A percentile compares a stretch with the other conserved stretches of the same genome.
These are phyloP conservation scores for Saturnispora silvae DNA, from an alignment of 805 yeast genomes.

Conservation along the genomic window DNA sequence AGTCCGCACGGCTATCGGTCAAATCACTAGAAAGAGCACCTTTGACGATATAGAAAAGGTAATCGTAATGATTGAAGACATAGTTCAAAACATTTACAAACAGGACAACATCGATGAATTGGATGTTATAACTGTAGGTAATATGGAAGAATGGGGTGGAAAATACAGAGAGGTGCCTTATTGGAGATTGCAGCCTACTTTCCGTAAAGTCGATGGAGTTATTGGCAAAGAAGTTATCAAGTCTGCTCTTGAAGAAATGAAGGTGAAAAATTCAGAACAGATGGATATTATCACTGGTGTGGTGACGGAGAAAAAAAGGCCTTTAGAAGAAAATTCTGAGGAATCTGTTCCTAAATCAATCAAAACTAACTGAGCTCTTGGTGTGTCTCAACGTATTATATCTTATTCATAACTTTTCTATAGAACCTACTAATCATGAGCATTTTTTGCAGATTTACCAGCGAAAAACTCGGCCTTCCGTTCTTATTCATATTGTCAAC, in stretches of 20 bases:
- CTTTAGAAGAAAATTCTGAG: background rate
- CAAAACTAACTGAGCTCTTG: slow-evolving; percentile 1
- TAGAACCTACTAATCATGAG: no score
- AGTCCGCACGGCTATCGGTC: slow-evolving; percentile 63
- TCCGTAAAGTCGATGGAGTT: slow-evolving; percentile 79
- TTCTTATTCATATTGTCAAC: background rate
- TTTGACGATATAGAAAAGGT: slow-evolving; percentile 40
- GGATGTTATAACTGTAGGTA: slow-evolving; percentile 49
- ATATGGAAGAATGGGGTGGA: slow-evolving; percentile 64
- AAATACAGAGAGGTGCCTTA: slow-evolving; percentile 72
- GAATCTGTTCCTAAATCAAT: slow-evolving; percentile 1
- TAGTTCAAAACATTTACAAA: slow-evolving; percentile 47
- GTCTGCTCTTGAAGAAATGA: slow-evolving; percentile 9
- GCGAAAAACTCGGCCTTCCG: background rate
- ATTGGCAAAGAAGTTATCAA: slow-evolving; percentile 33
- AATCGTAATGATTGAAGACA: slow-evolving; percentile 55
- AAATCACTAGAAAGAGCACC: slow-evolving; percentile 26
- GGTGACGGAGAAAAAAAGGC: slow-evolving; percentile 4
- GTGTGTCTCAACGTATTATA: no score
- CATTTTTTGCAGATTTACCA: no score
- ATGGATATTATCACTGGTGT: slow-evolving; percentile 8
- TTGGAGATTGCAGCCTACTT: slow-evolving; percentile 96
- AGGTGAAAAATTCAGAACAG: slow-evolving; percentile 12
- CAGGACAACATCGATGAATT: slow-evolving; percentile 40
- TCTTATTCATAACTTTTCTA: no score